Base-by-base conservation (phyloP, 148 eudicot genomes). In the Linanthus parryae region DNA sequence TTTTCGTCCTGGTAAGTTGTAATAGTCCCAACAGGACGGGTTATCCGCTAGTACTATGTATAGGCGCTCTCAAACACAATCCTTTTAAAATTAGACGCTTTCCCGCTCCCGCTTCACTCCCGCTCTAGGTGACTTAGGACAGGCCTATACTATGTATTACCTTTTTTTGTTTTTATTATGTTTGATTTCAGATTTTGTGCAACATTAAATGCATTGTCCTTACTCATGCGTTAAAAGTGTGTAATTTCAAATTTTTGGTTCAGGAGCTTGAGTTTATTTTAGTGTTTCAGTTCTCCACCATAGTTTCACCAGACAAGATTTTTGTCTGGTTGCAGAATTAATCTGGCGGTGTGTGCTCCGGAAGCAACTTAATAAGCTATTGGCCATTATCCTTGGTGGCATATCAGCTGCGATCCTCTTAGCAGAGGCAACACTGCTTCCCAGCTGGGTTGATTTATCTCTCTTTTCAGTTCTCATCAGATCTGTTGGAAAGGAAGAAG, bases 401-500 rank as follows among this genome's bases (percentile, higher is more conserved):
- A 86, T 91, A 89, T 91, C 97, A 52, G 95, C 70, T 57, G 86
- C 97, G n/a, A 83, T 91, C 62, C 97, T 91, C 54, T 67, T 91
- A 71, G 97, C 97, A 15, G 97, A 91, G 76, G 97, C 97, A 16
- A 91, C 97, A 6, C 61, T 91, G 44, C 73, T 91, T 55, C 85
- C 89, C 14, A 74, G 73, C 19, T 68, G 73, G n/a, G 88, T 91
- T 73, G 89, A 91, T 73, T 80, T 91, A 39, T 91, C 98, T 48
- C 78, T 92, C 28, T 87, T 92, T 62, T 92, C 98, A 41, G 62
- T 92, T 58, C 82, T 91, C 37, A 81, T 91, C 57, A 86, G 79
- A 58, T 74, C 84, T 54, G 95, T 69, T 9, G 75, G 86, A 65
- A 66, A 54, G 61, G 59, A 79, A 42, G 95, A 91, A 65, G 80